Evolutionary conservation across 805 yeast genomes (phyloP), one percentile per base, ranked within the genome.

Genomic region (Torulaspora franciscae): DNA sequence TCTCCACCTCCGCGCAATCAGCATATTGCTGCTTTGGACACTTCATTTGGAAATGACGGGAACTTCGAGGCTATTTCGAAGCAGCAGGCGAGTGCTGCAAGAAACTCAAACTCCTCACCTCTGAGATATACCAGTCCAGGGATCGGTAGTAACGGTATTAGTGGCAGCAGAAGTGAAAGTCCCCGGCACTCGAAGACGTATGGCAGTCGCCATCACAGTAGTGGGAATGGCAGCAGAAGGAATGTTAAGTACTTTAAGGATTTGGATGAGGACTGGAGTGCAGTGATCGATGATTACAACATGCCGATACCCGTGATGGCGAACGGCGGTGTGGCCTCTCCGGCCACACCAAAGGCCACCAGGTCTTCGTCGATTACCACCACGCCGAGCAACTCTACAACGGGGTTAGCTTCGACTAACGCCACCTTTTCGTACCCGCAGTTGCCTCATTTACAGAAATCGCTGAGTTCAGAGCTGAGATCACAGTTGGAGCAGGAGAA

Each of bases 211-310:
- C 54, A 49, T 33, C 49, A 50, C 39, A 34, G 36, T 29, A 35
- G 25, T 27, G 46, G 32, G 35, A 37, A 25, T 4, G 37, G 41
- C 17, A 22, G 42, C 25, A 43, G 43, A 19, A 64, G 65, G 37
- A 58, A 54, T 34, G 64, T 67, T 26, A 60, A 50, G 38, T 64
- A 63, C 45, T 83, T 82, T 58, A 70, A 80, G 35, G 95, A 89
- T 59, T 68, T 82, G 46, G 96, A 89, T 61, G 95, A 85, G 55
- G 96, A 88, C 64, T 89, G 96, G 96, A 91, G 88, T 62, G 95
- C 91, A 9, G 83, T 80, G 35, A 80, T 76, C 44, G 79, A 75
- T 37, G 71, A 68, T 48, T 64, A 54, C 47, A 66, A 53, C 49
- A 62, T 48, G 65, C 70, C 55, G 37, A 61, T 54, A 34, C 65